These are phyloP conservation scores for Nitzschia putrida DNA, from an alignment of 108 stramenopile species.

Conservation along the genomic window DNA sequence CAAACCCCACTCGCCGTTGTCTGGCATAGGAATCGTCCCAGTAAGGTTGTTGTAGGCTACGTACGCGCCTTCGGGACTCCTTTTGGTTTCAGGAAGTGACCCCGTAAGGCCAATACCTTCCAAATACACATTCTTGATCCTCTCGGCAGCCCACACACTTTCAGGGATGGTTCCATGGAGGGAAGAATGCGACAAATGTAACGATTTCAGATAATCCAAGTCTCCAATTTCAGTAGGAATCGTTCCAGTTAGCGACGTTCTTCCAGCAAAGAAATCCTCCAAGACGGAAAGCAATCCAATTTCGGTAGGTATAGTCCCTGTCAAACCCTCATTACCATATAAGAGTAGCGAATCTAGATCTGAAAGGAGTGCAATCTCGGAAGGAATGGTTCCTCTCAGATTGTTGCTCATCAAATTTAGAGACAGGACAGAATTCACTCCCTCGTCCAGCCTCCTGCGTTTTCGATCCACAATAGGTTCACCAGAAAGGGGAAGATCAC, in stretches of 20 bases:
- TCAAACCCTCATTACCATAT: background rate
- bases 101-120: conserved; percentile 1
- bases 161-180: background rate
- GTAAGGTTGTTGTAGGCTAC: background rate
- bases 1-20: background rate
- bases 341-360: background rate
- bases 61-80: background rate
- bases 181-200: too few species aligned
- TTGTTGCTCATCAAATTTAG: background rate
- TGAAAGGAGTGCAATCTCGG: background rate
- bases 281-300: background rate
- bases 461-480: too few species aligned
- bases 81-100: background rate
- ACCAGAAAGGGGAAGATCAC: background rate
- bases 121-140: background rate
- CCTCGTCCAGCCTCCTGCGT: background rate
- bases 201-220: background rate
- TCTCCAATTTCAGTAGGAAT: background rate
- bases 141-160: background rate
- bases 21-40: background rate
- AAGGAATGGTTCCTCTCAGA: background rate
- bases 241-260: background rate
- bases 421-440: too few species aligned
- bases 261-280: background rate
- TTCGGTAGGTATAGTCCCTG: background rate